Conservation (phyloP, 2,329 filamentous ascomycete species). For the Apiospora pterosperma region DNA sequence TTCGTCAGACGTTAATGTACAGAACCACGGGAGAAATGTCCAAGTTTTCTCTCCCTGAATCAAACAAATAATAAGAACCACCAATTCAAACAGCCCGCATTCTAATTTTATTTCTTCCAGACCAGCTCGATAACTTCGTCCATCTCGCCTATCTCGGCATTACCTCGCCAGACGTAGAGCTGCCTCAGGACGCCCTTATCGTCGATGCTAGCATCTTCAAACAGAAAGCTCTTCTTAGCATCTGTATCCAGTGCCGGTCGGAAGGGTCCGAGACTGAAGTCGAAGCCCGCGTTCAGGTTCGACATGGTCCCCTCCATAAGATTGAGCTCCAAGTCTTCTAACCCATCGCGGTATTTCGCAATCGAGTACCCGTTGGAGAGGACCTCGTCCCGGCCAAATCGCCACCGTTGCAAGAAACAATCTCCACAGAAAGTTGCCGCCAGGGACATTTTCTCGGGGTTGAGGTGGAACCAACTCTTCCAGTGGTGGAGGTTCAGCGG, state of each 20-base stretch:
- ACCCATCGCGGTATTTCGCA: conserved; percentile 40
- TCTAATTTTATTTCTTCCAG: conserved; percentile 35
- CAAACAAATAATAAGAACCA: neutral
- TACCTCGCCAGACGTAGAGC: conserved; percentile 47
- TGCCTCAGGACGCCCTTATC: conserved; percentile 45
- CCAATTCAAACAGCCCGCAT: neutral
- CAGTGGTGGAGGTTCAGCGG: conserved; percentile 60
- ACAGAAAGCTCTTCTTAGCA: conserved; percentile 49
- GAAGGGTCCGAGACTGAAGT: conserved; percentile 52
- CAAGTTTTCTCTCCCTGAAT: neutral
- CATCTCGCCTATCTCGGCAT: conserved; percentile 34
- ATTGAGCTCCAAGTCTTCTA: conserved; percentile 37
- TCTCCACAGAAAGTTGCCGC: conserved; percentile 52
- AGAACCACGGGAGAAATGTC: neutral
- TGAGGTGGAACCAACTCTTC: conserved; percentile 56
- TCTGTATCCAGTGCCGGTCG: conserved; percentile 30
- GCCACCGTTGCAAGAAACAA: conserved; percentile 56
- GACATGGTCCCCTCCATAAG: conserved; percentile 54
- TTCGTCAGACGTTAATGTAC: conserved; percentile 1
- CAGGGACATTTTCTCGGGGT: conserved; percentile 46
- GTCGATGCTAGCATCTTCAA: conserved; percentile 42
- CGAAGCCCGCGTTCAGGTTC: conserved; percentile 42
- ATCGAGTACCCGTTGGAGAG: conserved; percentile 59
- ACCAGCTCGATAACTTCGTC: conserved; percentile 48
- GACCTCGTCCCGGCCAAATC: conserved; percentile 43